Evolutionary conservation across 257 asterid genomes (phyloP), one percentile per base, ranked within the genome.

Genomic region (Scutellaria galericulata): DNA sequence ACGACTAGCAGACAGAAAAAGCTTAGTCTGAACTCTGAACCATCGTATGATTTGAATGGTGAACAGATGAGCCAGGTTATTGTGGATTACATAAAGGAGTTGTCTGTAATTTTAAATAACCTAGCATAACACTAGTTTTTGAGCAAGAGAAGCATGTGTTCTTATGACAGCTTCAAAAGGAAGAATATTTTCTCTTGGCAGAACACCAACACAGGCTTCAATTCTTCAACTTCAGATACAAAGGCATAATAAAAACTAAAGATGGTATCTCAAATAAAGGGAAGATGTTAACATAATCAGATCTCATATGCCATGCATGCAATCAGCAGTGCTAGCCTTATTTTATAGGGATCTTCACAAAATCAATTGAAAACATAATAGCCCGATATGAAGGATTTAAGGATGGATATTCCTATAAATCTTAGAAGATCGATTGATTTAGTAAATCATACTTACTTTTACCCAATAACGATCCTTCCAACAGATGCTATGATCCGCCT

Each of bases 381-480:
- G 3, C 47, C 35, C 37, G 2, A 31, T 4, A 31, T 31, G 37
- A 31, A 39, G 2, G 18, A 35, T 13, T 14, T 11, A 61, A 37
- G 45, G 50, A 70, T 48, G 64, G 47, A 44, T 10, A 72, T 15
- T 9, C 50, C 65, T 42, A 51, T 8, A 51, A 57, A 73, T 69
- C 75, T n/a, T 40, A 35, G 24, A 53, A 4, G 48, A 74, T 45
- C 22, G 55, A 53, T 55, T 64, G 66, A 64, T 42, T 52, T 13
- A 64, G 42, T 68, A 68, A 63, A 62, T 57, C 24, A 52, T 45
- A 79, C 95, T 83, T 83, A 78, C 97, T 89, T 94, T 91, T 3
- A 91, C 96, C 97, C 97, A 91, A 60, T 89, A 91, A 51, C 97
- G 95, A 62, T 87, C 91, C 80, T 85, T 88, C 95, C 85, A 89